Conservation (phyloP, 306 rosid genomes). For the Begonia loranthoides region DNA sequence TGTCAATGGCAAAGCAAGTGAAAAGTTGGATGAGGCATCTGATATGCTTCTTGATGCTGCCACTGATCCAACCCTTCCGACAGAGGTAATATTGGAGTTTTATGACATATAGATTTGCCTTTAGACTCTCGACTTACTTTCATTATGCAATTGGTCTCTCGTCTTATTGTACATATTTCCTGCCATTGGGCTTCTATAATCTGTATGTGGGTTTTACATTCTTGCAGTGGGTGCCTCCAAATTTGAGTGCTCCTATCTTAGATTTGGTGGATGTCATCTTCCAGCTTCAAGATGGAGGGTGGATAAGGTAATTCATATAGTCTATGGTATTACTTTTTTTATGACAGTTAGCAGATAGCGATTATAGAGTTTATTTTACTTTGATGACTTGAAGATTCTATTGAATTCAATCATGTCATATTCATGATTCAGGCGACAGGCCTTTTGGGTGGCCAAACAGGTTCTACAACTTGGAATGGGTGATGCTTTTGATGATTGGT, state of each 20-base stretch:
- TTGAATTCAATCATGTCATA: too few relatives aligned
- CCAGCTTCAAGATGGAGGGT: conserved; percentile 97
- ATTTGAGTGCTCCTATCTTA: conserved; percentile 76
- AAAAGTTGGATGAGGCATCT: conserved; percentile 22
- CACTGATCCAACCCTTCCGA: conserved; percentile 51
- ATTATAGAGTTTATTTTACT: too few relatives aligned
- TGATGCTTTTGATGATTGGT: conserved; percentile 99
- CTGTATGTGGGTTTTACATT: conserved; percentile 10
- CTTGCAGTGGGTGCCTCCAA: conserved; percentile 95
- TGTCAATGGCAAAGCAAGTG: conserved; percentile 30
- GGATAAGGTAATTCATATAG: conserved; percentile 67
- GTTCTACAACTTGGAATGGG: conserved; percentile 96
- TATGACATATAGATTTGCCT: neutral
- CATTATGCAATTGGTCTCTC: neutral
- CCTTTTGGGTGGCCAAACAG: conserved; percentile 99
- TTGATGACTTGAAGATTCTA: too few relatives aligned
- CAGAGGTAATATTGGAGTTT: conserved; percentile 44
- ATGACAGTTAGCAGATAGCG: too few relatives aligned
- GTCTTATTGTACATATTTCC: neutral
- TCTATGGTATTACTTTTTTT: neutral
- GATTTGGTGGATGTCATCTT: conserved; percentile 88
- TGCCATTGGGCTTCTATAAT: conserved; percentile 10
- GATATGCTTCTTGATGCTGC: conserved; percentile 47
- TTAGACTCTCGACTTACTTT: conserved; percentile 2
- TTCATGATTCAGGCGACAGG: conserved; percentile 49